phyloP scores from a whole-genome alignment of 2,329 filamentous ascomycete species.

The Raffaelea arxii region DNA sequence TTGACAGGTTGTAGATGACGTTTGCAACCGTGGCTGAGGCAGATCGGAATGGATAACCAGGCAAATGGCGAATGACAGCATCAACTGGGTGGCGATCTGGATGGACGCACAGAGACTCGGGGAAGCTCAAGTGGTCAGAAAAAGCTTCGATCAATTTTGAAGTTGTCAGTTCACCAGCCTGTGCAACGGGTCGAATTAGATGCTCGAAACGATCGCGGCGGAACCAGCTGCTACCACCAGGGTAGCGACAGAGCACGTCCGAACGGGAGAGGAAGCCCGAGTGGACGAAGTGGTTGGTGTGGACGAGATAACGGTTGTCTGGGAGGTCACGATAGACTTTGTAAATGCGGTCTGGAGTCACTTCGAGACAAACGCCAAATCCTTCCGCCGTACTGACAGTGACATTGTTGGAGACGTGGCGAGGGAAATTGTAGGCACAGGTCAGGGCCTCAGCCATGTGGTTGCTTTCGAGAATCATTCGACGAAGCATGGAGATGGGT shows the following conservation, averaged over 20 bases:
- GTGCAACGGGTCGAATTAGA: constrained; percentile 5
- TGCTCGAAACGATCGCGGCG: constrained; percentile 11
- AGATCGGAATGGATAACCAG: constrained; percentile 9
- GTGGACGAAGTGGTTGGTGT: constrained; percentile 18
- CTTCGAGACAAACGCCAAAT: constrained; percentile 16
- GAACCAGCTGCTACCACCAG: constrained; percentile 15
- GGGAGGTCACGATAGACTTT: constrained; percentile 9
- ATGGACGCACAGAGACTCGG: constrained; percentile 15
- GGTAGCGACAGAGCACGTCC: constrained; percentile 12
- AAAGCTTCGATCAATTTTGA: constrained; percentile 12
- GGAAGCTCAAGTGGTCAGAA: constrained; percentile 15
- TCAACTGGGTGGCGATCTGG: constrained; percentile 8
- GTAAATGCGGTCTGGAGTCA: constrained; percentile 14
- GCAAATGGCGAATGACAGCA: constrained; percentile 7
- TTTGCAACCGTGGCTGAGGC: constrained; percentile 14
- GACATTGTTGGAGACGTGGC: constrained; percentile 19
- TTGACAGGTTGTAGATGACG: constrained; percentile 15
- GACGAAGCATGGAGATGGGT: constrained; percentile 15
- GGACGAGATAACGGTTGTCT: constrained; percentile 15
- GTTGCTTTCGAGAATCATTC: constrained; percentile 15
- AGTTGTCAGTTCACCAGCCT: constrained; percentile 3
- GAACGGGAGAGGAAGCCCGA: constrained; percentile 11
- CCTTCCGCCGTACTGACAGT: constrained; percentile 13
- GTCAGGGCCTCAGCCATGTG: constrained; percentile 12
- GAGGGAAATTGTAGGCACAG: constrained; percentile 9